Conservation (phyloP, 1,139 yeast genomes). For the Magnusiomyces sp. region DNA sequence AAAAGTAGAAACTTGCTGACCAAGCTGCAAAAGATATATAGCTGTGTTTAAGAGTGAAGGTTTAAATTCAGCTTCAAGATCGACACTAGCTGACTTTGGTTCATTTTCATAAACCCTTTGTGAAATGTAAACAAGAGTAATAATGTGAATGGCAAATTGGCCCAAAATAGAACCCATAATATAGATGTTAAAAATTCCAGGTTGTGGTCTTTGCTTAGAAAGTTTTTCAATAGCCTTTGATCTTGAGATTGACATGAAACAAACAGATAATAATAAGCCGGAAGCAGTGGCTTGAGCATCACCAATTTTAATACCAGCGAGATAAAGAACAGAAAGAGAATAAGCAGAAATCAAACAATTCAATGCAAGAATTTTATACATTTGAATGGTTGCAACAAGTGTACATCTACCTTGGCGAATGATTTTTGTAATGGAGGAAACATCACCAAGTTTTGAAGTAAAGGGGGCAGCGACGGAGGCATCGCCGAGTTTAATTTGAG, state of each 20-base stretch:
- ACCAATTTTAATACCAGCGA: constrained; percentile 97
- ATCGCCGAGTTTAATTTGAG: constrained; percentile 90
- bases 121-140: constrained; percentile 74
- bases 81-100: constrained; percentile 84
- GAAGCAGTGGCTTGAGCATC: constrained; percentile 95
- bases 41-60: constrained; percentile 95
- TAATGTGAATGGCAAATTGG: constrained; percentile 89
- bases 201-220: constrained; percentile 93
- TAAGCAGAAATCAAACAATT: constrained; percentile 96
- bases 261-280: constrained; percentile 82
- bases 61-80: constrained; percentile 76
- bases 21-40: constrained; percentile 85
- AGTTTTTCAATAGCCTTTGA: constrained; percentile 86
- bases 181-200: constrained; percentile 88
- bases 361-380: constrained; percentile 95
- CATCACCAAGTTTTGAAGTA: constrained; percentile 88
- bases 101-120: constrained; percentile 75
- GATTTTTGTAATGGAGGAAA: constrained; percentile 85
- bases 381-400: constrained; percentile 91
- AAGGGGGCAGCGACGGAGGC: constrained; percentile 99
- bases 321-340: constrained; percentile 83
- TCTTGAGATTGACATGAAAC: constrained; percentile 91
- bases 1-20: constrained; percentile 95
- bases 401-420: constrained; percentile 99
- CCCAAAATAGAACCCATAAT: constrained; percentile 97